phyloP scores from a whole-genome alignment of 1,284 basidiomycete species.

The Pseudozyma sp. region DNA sequence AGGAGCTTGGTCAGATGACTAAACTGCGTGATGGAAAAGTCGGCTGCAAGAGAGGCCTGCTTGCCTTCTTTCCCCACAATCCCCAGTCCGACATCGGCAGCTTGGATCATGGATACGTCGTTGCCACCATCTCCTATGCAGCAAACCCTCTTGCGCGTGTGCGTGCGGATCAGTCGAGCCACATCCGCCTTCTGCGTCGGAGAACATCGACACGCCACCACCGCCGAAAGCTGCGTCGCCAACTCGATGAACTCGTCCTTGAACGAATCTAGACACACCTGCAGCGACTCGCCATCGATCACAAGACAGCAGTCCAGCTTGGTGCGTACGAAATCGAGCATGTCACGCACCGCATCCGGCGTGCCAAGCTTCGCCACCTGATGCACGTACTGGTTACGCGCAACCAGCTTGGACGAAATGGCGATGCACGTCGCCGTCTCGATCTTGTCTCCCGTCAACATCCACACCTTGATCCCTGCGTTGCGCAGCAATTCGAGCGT shows the following conservation, averaged over 20 bases:
- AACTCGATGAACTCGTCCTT: constrained; percentile 94
- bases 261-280: constrained; percentile 90
- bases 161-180: constrained; percentile 86
- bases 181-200: constrained; percentile 99
- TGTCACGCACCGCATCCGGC: constrained; percentile 82
- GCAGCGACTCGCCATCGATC: constrained; percentile 97
- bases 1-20: constrained; percentile 92
- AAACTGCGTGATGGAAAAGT: constrained; percentile 98
- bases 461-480: constrained; percentile 99
- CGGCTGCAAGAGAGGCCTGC: constrained; percentile 96
- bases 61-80: constrained; percentile 99
- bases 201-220: constrained; percentile 97
- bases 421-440: constrained; percentile 99
- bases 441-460: constrained; percentile 99
- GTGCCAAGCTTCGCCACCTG: constrained; percentile 91
- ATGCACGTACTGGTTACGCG: constrained; percentile 96
- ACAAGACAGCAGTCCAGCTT: constrained; percentile 97
- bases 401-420: constrained; percentile 94
- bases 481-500: constrained; percentile 93
- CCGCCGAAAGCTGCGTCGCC: constrained; percentile 92
- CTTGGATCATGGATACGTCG: constrained; percentile 96
- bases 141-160: constrained; percentile 93
- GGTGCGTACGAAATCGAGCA: constrained; percentile 93
- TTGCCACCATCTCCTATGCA: constrained; percentile 97
- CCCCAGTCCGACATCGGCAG: constrained; percentile 92